Evolutionary conservation across 2,329 filamentous ascomycete species (phyloP).

Genomic region (Aspergillus caelatus): DNA sequence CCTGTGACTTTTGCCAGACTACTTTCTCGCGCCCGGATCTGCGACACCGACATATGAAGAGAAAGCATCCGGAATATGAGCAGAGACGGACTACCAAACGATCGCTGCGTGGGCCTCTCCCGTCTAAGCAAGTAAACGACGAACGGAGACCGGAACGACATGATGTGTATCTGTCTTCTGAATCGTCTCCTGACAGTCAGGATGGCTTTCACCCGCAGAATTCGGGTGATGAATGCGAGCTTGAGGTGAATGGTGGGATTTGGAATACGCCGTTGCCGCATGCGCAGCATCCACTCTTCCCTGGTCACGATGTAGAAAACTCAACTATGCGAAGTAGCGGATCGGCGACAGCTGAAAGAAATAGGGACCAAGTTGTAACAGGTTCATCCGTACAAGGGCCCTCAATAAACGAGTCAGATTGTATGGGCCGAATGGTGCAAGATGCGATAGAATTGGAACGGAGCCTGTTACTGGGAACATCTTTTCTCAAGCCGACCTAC

Average conservation of each 20-base stretch:
- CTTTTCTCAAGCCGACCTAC: conserved; percentile 16
- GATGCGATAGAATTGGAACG: conserved; percentile 21
- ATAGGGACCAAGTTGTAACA: neutral
- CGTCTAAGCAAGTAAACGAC: neutral
- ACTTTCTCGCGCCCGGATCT: conserved; percentile 48
- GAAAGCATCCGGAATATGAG: conserved; percentile 40
- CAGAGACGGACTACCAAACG: conserved; percentile 11
- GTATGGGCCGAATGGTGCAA: neutral
- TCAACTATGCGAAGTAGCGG: neutral
- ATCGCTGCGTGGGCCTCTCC: neutral
- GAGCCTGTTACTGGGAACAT: conserved; percentile 17
- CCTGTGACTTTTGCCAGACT: conserved; percentile 42
- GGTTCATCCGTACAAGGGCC: neutral
- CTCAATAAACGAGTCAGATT: neutral
- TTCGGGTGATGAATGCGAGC: conserved; percentile 5
- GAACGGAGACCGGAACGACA: neutral
- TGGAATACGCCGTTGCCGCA: neutral
- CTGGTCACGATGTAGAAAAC: neutral
- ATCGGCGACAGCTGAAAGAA: neutral
- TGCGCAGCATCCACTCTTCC: neutral
- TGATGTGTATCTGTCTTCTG: neutral
- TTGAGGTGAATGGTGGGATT: neutral
- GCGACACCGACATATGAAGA: conserved; percentile 45
- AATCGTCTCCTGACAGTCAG: conserved; percentile 12
- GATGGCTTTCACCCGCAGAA: neutral